Evolutionary conservation across 768 basidiomycete species (phyloP).

Genomic region (Glaciozyma antarctica): DNA sequence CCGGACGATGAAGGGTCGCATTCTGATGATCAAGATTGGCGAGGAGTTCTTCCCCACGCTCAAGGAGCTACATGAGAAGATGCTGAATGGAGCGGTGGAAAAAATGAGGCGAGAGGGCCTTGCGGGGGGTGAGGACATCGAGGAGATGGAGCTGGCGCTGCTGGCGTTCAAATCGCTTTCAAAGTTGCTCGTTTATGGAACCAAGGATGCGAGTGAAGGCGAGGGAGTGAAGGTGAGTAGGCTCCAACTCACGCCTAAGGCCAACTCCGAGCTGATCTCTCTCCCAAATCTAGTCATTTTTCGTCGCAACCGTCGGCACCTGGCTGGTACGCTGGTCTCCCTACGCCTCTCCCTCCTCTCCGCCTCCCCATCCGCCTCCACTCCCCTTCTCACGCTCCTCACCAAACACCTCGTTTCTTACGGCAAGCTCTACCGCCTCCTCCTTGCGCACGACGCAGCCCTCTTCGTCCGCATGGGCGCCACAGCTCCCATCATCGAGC

Average conservation of each 20-base stretch:
- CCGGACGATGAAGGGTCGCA: conserved; percentile 28
- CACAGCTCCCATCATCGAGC: conserved; percentile 4
- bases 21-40: conserved; percentile 40
- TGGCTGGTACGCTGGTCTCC: conserved; percentile 11
- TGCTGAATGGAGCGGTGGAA: conserved; percentile 44
- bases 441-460: conserved; percentile 14
- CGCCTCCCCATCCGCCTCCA: not conserved
- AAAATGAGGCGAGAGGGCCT: conserved; percentile 34
- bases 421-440: conserved; percentile 26
- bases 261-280: not conserved
- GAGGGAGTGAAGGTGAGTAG: conserved; percentile 14
- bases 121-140: conserved; percentile 39
- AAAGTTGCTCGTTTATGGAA: conserved; percentile 54
- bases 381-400: conserved; percentile 10
- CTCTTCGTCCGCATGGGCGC: conserved; percentile 22
- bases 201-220: conserved; percentile 50
- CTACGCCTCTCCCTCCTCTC: conserved; percentile 17
- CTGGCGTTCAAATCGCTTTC: conserved; percentile 64
- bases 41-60: conserved; percentile 51
- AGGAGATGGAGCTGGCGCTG: conserved; percentile 54
- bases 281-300: conserved; percentile 14
- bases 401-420: conserved; percentile 26
- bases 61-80: conserved; percentile 53
- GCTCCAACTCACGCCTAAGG: not conserved
- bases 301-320: conserved; percentile 17